Evolutionary conservation across 2,329 filamentous ascomycete species (phyloP), one percentile per base, ranked within the genome.

Genomic region (Ceratocystiopsis sp.): DNA sequence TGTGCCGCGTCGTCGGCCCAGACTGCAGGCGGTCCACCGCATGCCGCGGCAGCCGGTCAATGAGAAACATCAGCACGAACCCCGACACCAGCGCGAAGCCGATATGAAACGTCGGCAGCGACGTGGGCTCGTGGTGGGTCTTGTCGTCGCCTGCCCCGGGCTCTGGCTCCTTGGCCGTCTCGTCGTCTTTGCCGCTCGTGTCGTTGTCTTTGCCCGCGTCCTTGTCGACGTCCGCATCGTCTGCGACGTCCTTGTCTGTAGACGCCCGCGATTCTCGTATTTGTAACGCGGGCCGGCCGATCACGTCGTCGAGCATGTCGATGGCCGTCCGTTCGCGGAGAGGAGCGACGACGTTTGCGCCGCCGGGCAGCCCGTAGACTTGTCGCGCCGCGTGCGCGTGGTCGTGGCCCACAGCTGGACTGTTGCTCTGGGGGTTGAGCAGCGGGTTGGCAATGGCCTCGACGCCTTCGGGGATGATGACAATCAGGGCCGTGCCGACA

Each of bases 391-490:
- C 40, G 25, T 29, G 25, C 25, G 5, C 25, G 10, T 29, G 25
- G 25, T 29, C 25, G 25, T 29, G 19, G 19, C 19, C 7, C 19
- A 21, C 19, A 21, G 19, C 19, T 21, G 25, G 25, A 29, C 25
- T 29, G 25, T 8, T 21, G 4, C 12, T 25, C 5, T 37, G 16
- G 11, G 46, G 37, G 35, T 40, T 45, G n/a, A 50, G 45, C 18
- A 47, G 60, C 3, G 70, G 64, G 14, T 69, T 77, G 52, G 91
- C 84, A 45, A 95, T 71, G 3, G 91, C 89, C 57, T 95, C 87
- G 46, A 96, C 80, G 35, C 91, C 91, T 61, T 98, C 91, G 1
- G 91, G 91, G 54, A 98, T 94, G 56, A 98, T 96, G 32, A 98
- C 86, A 50, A 96, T 89, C 50, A 98, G 71, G 1, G 89, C 89